Percentiles rank a stretch among this genome's conserved stretches.
Evolutionary conservation across 2,329 filamentous ascomycete species (phyloP).

Genomic region (Phoma sp.): DNA sequence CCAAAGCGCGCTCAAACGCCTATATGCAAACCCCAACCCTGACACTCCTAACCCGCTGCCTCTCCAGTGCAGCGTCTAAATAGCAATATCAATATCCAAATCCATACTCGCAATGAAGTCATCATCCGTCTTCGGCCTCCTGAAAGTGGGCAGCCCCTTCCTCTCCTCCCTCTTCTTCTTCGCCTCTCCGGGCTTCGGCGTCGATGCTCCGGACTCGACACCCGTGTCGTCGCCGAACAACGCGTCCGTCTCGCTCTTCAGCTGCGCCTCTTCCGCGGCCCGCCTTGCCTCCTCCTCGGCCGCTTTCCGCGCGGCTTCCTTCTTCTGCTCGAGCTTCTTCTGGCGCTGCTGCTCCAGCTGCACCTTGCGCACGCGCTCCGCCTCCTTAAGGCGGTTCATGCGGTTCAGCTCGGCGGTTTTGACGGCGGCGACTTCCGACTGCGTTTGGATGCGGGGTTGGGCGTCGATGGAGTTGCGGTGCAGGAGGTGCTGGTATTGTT

Average conservation of each 20-base stretch:
- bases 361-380: conserved; percentile 88
- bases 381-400: conserved; percentile 81
- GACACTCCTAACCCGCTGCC: too few species aligned
- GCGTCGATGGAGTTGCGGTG: conserved; percentile 71
- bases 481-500: conserved; percentile 54
- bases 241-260: conserved; percentile 49
- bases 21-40: neutral
- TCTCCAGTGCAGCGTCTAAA: conserved; percentile 53
- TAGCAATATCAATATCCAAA: conserved; percentile 89
- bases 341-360: conserved; percentile 74
- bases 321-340: conserved; percentile 43
- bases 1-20: too few species aligned
- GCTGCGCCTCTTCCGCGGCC: conserved; percentile 44
- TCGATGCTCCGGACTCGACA: conserved; percentile 47
- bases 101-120: conserved; percentile 91
- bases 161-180: conserved; percentile 60
- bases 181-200: conserved; percentile 52
- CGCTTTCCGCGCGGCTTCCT: conserved; percentile 51
- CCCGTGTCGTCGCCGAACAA: conserved; percentile 52
- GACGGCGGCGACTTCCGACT: conserved; percentile 72
- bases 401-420: conserved; percentile 82
- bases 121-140: conserved; percentile 81
- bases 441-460: conserved; percentile 61
- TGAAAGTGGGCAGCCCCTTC: conserved; percentile 70
- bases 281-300: conserved; percentile 60